Evolutionary conservation across 345 rosid genomes (phyloP).

Genomic region (Camelina laxa): DNA sequence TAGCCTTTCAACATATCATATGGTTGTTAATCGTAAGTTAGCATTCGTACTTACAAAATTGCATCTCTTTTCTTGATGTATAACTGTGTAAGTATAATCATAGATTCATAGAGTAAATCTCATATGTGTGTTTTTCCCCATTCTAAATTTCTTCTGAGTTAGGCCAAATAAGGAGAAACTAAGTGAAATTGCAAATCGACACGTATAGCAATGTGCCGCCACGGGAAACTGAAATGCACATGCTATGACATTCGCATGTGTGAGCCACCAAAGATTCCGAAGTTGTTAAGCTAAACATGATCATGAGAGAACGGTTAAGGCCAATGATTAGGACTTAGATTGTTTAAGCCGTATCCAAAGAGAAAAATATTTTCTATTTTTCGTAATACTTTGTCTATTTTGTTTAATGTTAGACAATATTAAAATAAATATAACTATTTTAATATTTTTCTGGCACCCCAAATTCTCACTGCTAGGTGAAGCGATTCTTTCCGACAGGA

Average conservation of each 20-base stretch:
- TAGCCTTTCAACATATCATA: too few relatives aligned
- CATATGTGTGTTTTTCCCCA: neutral
- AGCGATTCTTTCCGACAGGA: neutral
- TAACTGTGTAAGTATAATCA: too few relatives aligned
- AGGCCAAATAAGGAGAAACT: neutral
- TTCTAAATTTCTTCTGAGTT: neutral
- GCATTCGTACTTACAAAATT: neutral
- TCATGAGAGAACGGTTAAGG: slow-evolving; percentile 21
- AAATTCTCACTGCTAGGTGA: neutral
- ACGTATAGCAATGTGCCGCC: slow-evolving; percentile 6
- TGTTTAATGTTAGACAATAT: too few relatives aligned
- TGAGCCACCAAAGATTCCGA: slow-evolving; percentile 35
- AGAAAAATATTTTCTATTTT: neutral
- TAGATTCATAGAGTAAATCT: neutral
- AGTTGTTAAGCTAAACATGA: slow-evolving; percentile 31
- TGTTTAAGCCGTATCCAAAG: neutral
- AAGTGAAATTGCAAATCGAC: slow-evolving; percentile 14
- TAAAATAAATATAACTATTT: too few relatives aligned
- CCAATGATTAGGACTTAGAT: slow-evolving; percentile 20
- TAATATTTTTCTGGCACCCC: too few relatives aligned
- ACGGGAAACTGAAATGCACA: slow-evolving; percentile 8
- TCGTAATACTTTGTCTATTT: neutral
- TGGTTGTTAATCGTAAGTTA: neutral
- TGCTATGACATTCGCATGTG: slow-evolving; percentile 19
- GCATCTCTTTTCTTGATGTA: neutral